Conservation (phyloP, 2,329 filamentous ascomycete species). For the Dryadomyces quercus-mongolicae region DNA sequence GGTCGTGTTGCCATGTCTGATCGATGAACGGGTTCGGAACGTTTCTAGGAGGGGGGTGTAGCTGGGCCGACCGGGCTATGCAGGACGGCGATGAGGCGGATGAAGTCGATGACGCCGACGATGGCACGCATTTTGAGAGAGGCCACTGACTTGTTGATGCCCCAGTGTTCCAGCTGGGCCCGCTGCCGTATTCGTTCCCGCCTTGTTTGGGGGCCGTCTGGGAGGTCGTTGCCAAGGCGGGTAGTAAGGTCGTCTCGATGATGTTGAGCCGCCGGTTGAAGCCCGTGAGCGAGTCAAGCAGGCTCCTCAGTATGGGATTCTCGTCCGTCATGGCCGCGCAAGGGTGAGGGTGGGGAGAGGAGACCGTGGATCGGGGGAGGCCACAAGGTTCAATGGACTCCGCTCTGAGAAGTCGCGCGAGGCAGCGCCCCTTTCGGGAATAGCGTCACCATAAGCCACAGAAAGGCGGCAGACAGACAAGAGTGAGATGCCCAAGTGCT, state of each 20-base stretch:
- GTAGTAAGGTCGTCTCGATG: constrained; percentile 13
- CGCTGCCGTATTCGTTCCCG: not conserved
- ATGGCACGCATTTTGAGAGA: not conserved
- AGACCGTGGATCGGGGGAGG: not conserved
- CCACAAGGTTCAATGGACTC: not conserved
- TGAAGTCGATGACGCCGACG: not conserved
- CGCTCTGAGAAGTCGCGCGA: not conserved
- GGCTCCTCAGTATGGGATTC: constrained; percentile 8
- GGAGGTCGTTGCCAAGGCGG: constrained; percentile 3
- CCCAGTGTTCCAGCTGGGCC: not conserved
- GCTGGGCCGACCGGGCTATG: too few species aligned
- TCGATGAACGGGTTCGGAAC: not conserved
- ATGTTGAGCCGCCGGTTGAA: constrained; percentile 19
- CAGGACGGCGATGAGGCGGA: not conserved
- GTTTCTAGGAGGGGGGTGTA: not conserved
- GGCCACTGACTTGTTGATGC: not conserved
- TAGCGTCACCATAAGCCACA: not conserved
- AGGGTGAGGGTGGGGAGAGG: not conserved
- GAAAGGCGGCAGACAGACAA: not conserved
- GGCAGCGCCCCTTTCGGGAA: not conserved
- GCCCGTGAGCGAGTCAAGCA: constrained; percentile 17
- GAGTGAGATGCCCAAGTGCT: not conserved
- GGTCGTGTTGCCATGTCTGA: not conserved
- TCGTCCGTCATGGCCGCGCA: constrained; percentile 7
- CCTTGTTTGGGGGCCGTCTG: not conserved